phyloP scores from a whole-genome alignment of 768 basidiomycete genomes.

The Leucocoprinus birnbaumii region DNA sequence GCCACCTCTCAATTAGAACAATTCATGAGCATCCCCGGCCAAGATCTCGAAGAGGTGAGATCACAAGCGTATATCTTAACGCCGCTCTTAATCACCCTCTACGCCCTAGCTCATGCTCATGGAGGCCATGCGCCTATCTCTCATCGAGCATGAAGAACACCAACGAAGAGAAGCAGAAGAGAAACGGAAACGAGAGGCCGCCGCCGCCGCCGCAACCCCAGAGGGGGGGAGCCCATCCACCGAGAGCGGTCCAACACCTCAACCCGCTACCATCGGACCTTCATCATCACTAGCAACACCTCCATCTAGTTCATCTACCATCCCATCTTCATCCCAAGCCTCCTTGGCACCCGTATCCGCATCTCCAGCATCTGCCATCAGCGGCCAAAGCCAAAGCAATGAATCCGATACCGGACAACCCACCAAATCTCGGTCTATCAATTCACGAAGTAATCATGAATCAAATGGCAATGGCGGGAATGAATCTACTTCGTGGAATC shows the following conservation, averaged over 20 bases:
- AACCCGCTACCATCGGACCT: conserved; percentile 24
- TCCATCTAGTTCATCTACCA: conserved; percentile 24
- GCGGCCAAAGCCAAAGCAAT: conserved; percentile 15
- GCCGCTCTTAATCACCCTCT: not conserved
- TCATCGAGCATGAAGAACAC: conserved; percentile 93
- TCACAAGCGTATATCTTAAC: not conserved
- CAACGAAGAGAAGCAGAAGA: conserved; percentile 75
- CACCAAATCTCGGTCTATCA: conserved; percentile 31
- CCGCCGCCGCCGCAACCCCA: conserved; percentile 29
- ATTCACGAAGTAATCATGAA: conserved; percentile 30
- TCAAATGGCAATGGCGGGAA: conserved; percentile 24
- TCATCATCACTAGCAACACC: conserved; percentile 30
- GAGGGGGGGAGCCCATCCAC: conserved; percentile 7
- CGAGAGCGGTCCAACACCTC: conserved; percentile 13
- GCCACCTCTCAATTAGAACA: conserved; percentile 61
- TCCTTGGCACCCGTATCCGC: conserved; percentile 19
- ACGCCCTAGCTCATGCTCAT: conserved; percentile 85
- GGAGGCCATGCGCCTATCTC: conserved; percentile 97
- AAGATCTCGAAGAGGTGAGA: conserved; percentile 89
- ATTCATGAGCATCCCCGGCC: conserved; percentile 74
- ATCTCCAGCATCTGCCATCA: conserved; percentile 11
- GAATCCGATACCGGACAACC: conserved; percentile 18
- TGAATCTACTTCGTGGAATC: conserved; percentile 27
- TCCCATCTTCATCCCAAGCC: conserved; percentile 23
- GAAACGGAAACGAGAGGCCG: conserved; percentile 51